Base-by-base conservation (phyloP, 768 basidiomycete species). In the Suillus spraguei region DNA sequence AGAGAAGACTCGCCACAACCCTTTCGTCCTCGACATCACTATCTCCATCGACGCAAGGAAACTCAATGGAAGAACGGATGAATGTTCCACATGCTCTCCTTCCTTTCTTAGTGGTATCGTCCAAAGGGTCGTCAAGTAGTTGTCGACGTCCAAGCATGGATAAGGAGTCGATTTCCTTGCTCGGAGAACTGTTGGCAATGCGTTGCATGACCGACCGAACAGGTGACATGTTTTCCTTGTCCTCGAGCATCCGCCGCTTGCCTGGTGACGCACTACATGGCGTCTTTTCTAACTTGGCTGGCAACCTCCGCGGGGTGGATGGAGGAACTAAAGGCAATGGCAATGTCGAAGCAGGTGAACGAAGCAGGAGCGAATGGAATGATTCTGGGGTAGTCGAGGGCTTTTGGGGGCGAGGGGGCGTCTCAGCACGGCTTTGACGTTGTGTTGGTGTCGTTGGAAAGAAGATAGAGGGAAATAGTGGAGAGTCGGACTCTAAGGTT, bases 151-250 rank as follows among this genome's bases (percentile, higher is more conserved):
- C 78, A 38, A 81, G 72, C 28, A 74, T 60, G 42, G 75, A 71
- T 16, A 59, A 41, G 47, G 42, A 3, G 47, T 28, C 14, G 66
- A 58, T 47, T 65, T 69, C 28, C 46, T 70, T 59, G 69, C 67
- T 71, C 5, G 81, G 79, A 5, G 79, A 77, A n/a, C 71, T 71
- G 47, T 73, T 66, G 1, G 77, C 79, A 54, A 84, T 79, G 36
- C 82, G 80, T 63, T 88, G 86, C 36, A 77, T 65, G 24, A 83
- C 77, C 42, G 83, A 76, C 54, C 76, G 72, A 35, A 69, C 63
- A 10, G 68, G 67, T 0, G 82, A 82, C 38, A 73, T 63, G 68
- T 91, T 91, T 71, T 92, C 90, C 74, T 91, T 91, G 71, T 88
- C 74, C 0, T 69, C 70, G 8, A 68, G 67, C 17, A 70, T 72